Base-by-base conservation (phyloP, 164 flowering plant genomes). In the Vitis rotundifolia region DNA sequence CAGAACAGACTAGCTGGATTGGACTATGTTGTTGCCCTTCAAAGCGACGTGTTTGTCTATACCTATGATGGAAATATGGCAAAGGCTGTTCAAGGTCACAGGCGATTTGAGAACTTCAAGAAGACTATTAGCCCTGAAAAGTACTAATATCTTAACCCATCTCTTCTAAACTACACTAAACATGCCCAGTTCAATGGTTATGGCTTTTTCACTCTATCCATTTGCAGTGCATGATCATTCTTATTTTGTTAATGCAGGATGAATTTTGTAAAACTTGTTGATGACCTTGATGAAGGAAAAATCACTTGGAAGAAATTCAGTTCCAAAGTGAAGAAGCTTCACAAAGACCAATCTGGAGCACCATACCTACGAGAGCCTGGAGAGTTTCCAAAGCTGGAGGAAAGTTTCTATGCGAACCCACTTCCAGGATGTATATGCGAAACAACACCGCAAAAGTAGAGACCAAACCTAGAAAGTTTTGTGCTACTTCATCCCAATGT, bases 61-160 rank as follows among this genome's bases (percentile, higher is more conserved):
- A 92, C 99, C 9, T 96, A 89, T 71, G 99, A 96, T 75, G 99
- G 99, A 5, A 96, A 96, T 77, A 96, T 96, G 99, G 99, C 99
- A 63, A 93, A 96, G 83, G 99, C 98, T 53, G 97, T 96, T 63
- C 91, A 92, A 87, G 99, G 99, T 63, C 99, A 96, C 67, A 79
- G 98, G 77, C 90, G 99, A 8, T 96, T 93, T 70, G 98, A 96
- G 82, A 75, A 81, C 71, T 96, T 96, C 82, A 88, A 83, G 87
- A 91, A 89, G 74, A 96, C 97, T 26, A 89, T 93, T 64, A 91
- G 70, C 79, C 99, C 99, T 12, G 97, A 93, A 82, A 88, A 86
- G 99, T 87, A 37, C 44, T 37, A 83, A 64, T 15, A 8, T 47
- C 57, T 59, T 51, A 9, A 58, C 59, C 63, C 4, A 9, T 68